phyloP scores from a whole-genome alignment of 345 rosid species.

The Nasturtium officinale region DNA sequence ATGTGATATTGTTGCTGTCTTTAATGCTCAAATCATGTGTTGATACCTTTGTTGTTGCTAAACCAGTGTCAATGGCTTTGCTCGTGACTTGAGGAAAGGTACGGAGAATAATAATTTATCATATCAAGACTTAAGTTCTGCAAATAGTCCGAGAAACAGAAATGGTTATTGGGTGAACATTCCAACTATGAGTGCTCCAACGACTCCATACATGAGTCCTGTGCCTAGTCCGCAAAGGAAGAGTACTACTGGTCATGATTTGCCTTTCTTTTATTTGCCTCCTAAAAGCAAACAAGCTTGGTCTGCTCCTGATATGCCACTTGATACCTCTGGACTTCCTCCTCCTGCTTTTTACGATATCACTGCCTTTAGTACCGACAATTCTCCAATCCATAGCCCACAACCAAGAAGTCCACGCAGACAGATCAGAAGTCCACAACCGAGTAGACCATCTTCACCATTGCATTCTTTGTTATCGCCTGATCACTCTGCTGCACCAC shows the following conservation, averaged over 20 bases:
- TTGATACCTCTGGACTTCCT: conserved; percentile 55
- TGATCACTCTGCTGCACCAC: conserved; percentile 45
- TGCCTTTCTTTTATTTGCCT: conserved; percentile 47
- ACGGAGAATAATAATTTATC: conserved; percentile 41
- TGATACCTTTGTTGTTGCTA: not conserved
- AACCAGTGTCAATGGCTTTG: conserved; percentile 46
- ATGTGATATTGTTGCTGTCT: not conserved
- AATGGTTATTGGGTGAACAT: conserved; percentile 51
- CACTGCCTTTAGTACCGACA: conserved; percentile 56
- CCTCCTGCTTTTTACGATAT: conserved; percentile 63
- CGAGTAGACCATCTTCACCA: conserved; percentile 52
- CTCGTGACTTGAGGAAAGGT: conserved; percentile 43
- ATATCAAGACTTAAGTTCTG: conserved; percentile 38
- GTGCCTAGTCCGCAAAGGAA: conserved; percentile 57
- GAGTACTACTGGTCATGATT: conserved; percentile 41
- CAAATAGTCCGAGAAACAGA: conserved; percentile 41
- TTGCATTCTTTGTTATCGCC: conserved; percentile 48
- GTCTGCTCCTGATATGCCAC: conserved; percentile 85
- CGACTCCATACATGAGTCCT: conserved; percentile 67
- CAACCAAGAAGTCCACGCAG: conserved; percentile 54
- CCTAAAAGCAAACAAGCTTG: conserved; percentile 64
- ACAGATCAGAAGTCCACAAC: conserved; percentile 50
- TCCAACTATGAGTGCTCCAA: conserved; percentile 69
- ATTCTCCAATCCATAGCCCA: conserved; percentile 80
- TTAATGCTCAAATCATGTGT: not conserved